Evolutionary conservation across 805 yeast genomes (phyloP).

Genomic region (Cyberlindnera petersonii): DNA sequence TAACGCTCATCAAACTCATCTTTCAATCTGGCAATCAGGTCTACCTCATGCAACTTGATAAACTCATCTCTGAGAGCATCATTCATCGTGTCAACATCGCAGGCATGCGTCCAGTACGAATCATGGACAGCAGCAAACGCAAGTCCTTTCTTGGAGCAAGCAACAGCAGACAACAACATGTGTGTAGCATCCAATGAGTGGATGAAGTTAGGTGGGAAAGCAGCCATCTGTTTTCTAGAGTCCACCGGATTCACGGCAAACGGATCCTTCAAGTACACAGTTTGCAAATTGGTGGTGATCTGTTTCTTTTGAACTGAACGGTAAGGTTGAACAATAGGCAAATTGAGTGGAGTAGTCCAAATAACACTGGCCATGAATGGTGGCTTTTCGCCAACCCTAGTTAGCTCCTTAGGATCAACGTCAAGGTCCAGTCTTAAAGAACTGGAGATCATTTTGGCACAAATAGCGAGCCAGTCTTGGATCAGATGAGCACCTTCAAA

Average conservation of each 20-base stretch:
- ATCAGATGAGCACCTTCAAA: constrained; percentile 91
- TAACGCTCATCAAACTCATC: constrained; percentile 82
- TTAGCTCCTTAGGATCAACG: constrained; percentile 31
- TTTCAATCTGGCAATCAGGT: constrained; percentile 65
- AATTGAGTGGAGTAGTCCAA: constrained; percentile 96
- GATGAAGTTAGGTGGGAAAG: constrained; percentile 92
- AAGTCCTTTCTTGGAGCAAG: constrained; percentile 61
- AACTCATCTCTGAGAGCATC: constrained; percentile 69
- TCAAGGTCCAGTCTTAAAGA: constrained; percentile 68
- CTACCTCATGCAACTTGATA: constrained; percentile 68
- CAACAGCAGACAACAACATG: constrained; percentile 84
- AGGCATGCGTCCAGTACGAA: constrained; percentile 97
- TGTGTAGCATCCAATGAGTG: constrained; percentile 97
- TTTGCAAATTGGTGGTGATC: constrained; percentile 79
- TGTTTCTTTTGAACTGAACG: constrained; percentile 62
- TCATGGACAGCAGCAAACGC: constrained; percentile 95
- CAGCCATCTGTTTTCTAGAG: constrained; percentile 83
- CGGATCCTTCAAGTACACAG: constrained; percentile 87
- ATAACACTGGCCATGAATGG: constrained; percentile 82
- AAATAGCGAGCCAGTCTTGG: constrained; percentile 93
- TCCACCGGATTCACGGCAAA: constrained; percentile 77
- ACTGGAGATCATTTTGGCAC: constrained; percentile 76
- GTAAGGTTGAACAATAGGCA: constrained; percentile 97
- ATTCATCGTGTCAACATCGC: constrained; percentile 73
- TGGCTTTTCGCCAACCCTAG: constrained; percentile 45